Percentiles rank a stretch among this genome's conserved stretches.
Evolutionary conservation across 73 alveolate species (phyloP).

Genomic region (Paramecium octaurelia): DNA sequence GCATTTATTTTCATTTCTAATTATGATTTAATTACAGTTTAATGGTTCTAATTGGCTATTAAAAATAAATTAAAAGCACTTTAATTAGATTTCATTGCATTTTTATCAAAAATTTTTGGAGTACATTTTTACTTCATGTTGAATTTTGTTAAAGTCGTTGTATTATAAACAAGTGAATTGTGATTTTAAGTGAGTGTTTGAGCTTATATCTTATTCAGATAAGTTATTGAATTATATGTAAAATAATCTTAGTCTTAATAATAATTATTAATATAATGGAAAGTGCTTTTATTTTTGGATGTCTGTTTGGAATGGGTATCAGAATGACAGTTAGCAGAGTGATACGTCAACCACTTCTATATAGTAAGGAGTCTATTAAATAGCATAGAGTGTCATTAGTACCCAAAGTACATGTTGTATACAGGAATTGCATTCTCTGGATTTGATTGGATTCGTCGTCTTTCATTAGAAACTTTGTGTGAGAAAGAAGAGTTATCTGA

Average conservation of each 20-base stretch:
- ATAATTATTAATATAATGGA: not conserved
- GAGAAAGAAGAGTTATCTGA: not conserved
- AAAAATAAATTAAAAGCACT: not conserved
- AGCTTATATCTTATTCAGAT: not conserved
- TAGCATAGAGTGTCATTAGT: not conserved
- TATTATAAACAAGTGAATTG: not conserved
- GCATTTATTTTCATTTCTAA: not conserved
- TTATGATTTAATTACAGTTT: too few species aligned
- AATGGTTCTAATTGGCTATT: not conserved
- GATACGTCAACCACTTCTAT: not conserved
- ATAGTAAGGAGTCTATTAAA: not conserved
- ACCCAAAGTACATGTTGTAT: not conserved
- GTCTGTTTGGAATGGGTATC: not conserved
- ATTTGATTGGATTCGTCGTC: not conserved
- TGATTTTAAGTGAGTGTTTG: not conserved
- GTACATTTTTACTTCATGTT: not conserved
- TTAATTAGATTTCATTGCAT: not conserved
- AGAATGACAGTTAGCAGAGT: not conserved
- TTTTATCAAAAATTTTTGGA: too few species aligned
- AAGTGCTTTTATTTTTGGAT: constrained; percentile 18
- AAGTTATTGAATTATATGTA: not conserved
- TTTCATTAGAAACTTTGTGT: not conserved
- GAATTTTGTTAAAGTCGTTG: not conserved
- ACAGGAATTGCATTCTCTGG: not conserved
- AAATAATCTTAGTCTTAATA: not conserved